A percentile compares a stretch with the other conserved stretches of the same genome.
Conservation (phyloP, 306 rosid genomes). For the Alnus rubra region DNA sequence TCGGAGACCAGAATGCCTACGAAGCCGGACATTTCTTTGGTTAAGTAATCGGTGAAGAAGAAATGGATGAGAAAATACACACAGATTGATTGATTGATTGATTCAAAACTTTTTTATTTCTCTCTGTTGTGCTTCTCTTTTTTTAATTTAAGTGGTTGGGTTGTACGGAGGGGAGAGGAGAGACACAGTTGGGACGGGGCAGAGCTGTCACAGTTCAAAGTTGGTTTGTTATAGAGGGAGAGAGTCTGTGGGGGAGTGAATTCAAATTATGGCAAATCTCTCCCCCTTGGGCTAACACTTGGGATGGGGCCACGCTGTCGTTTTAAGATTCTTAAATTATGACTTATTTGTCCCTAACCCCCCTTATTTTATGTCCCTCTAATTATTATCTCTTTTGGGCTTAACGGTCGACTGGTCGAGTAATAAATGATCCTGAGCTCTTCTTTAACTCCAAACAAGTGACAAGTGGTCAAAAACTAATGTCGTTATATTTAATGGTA, state of each 20-base stretch:
- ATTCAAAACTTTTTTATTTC: background rate
- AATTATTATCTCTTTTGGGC: background rate
- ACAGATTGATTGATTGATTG: background rate
- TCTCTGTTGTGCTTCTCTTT: background rate
- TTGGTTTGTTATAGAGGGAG: conserved; percentile 30
- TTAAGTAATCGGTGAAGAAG: too few relatives aligned
- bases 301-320: conserved; percentile 39
- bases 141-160: conserved; percentile 28
- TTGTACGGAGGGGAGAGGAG: conserved; percentile 16
- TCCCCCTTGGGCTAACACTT: conserved; percentile 1
- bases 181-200: conserved; percentile 52
- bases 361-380: background rate
- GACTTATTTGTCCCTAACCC: background rate
- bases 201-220: conserved; percentile 72
- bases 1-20: conserved; percentile 97
- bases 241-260: conserved; percentile 19
- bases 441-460: background rate
- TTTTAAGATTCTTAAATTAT: conserved; percentile 7
- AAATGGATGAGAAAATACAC: too few relatives aligned
- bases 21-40: conserved; percentile 58
- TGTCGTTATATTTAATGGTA: too few relatives aligned
- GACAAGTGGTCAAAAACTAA: too few relatives aligned
- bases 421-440: background rate
- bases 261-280: conserved; percentile 56
- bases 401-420: too few relatives aligned